phyloP scores from a whole-genome alignment of 345 rosid genomes.

The Lepidium africanum region DNA sequence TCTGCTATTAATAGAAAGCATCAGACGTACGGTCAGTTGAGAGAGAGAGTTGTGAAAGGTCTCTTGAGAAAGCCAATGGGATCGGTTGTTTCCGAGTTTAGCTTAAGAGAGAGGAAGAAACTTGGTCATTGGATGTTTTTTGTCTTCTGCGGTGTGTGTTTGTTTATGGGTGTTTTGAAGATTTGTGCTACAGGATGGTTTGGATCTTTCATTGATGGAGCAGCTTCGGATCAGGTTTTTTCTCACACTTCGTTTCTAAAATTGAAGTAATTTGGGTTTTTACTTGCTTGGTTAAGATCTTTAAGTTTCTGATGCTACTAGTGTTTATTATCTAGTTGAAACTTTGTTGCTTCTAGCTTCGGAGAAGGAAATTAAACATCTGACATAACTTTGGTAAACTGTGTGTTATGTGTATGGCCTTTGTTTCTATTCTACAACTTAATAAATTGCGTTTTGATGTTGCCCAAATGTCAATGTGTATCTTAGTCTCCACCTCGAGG shows the following conservation, averaged over 20 bases:
- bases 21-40: conserved; percentile 25
- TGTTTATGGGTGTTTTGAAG: conserved; percentile 82
- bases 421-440: too few species aligned
- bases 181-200: conserved; percentile 87
- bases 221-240: conserved; percentile 43
- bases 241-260: not conserved
- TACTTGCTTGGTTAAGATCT: not conserved
- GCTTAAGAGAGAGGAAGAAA: conserved; percentile 62
- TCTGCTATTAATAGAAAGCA: conserved; percentile 33
- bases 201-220: conserved; percentile 71
- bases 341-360: not conserved
- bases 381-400: too few species aligned
- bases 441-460: too few species aligned
- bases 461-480: too few species aligned
- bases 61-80: conserved; percentile 47
- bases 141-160: conserved; percentile 65
- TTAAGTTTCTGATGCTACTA: not conserved
- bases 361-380: too few species aligned
- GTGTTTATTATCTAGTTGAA: not conserved
- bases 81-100: conserved; percentile 52
- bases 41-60: conserved; percentile 48
- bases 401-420: too few species aligned
- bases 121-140: conserved; percentile 90
- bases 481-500: too few species aligned
- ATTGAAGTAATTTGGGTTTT: too few species aligned